Conservation (phyloP, 768 basidiomycete genomes). For the Rickenella mellea region DNA sequence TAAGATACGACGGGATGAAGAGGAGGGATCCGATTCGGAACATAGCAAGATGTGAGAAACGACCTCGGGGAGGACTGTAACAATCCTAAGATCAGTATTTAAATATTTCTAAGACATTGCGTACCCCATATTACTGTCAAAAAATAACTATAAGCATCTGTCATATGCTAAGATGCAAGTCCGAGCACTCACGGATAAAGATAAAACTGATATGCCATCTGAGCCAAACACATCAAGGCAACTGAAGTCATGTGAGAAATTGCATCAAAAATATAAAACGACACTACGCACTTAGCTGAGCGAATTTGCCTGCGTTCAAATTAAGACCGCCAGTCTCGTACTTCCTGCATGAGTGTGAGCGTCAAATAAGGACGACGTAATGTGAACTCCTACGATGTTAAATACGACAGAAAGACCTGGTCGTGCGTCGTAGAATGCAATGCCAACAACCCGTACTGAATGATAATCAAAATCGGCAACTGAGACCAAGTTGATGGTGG, state of each 20-base stretch:
- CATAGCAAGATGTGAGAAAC: conserved; percentile 81
- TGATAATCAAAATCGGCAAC: conserved; percentile 75
- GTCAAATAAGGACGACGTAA: conserved; percentile 1
- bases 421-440: conserved; percentile 86
- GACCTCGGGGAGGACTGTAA: conserved; percentile 65
- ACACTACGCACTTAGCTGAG: conserved; percentile 63
- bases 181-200: conserved; percentile 66
- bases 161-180: background rate
- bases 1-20: conserved; percentile 86
- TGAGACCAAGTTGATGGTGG: conserved; percentile 56
- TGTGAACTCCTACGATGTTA: conserved; percentile 59
- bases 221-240: conserved; percentile 89
- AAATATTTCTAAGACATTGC: conserved; percentile 1
- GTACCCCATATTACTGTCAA: conserved; percentile 26
- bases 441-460: conserved; percentile 86
- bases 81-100: background rate
- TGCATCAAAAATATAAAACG: background rate
- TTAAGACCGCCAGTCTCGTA: conserved; percentile 85
- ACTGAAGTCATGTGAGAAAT: conserved; percentile 33
- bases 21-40: conserved; percentile 80
- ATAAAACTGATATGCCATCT: conserved; percentile 87
- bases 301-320: conserved; percentile 85
- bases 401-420: conserved; percentile 86
- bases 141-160: background rate
- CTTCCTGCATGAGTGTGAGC: conserved; percentile 35